Percentiles rank a stretch among this genome's conserved stretches.
These are phyloP conservation scores for Knoxdaviesia capensis DNA, from an alignment of 2,329 filamentous ascomycete species.

Conservation along the genomic window DNA sequence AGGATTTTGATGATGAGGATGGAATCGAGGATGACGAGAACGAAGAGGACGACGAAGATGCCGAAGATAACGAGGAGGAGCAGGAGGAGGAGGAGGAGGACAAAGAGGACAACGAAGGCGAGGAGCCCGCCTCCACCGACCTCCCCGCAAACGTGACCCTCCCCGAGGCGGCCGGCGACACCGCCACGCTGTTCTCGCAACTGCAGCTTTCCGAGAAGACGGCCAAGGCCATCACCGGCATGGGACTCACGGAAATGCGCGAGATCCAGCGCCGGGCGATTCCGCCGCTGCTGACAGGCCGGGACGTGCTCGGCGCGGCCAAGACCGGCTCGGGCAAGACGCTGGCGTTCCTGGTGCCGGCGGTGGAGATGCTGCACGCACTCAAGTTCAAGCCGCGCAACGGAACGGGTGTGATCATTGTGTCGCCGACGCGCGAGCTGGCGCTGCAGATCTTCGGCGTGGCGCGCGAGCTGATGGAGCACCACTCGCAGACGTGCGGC, in stretches of 20 bases:
- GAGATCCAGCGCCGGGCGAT: slow-evolving; percentile 81
- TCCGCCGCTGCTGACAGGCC: slow-evolving; percentile 69
- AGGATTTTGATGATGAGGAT: slow-evolving; percentile 6
- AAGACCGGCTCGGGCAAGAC: slow-evolving; percentile 97
- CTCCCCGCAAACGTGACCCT: slow-evolving; percentile 24
- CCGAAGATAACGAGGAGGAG: slow-evolving; percentile 6
- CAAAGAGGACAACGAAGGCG: slow-evolving; percentile 4
- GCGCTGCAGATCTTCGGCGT: slow-evolving; percentile 94
- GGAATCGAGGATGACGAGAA: slow-evolving; percentile 6
- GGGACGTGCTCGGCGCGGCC: slow-evolving; percentile 83
- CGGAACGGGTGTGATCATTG: slow-evolving; percentile 77
- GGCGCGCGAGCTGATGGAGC: slow-evolving; percentile 75
- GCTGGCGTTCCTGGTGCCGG: slow-evolving; percentile 80
- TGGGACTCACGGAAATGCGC: slow-evolving; percentile 92
- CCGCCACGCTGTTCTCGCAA: slow-evolving; percentile 56
- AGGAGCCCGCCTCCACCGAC: slow-evolving; percentile 7
- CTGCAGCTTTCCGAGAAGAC: slow-evolving; percentile 77
- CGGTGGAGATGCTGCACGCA: slow-evolving; percentile 77
- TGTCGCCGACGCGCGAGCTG: slow-evolving; percentile 83
- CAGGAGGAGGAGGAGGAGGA: slow-evolving; percentile 4
- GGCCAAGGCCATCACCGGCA: slow-evolving; percentile 67
- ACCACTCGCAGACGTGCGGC: slow-evolving; percentile 86
- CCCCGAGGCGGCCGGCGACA: slow-evolving; percentile 32
- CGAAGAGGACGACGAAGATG: slow-evolving; percentile 7
- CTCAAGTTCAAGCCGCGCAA: slow-evolving; percentile 90